Evolutionary conservation across 305 asterid species (phyloP), one percentile per base, ranked within the genome.

Genomic region (Solanum chacoense): DNA sequence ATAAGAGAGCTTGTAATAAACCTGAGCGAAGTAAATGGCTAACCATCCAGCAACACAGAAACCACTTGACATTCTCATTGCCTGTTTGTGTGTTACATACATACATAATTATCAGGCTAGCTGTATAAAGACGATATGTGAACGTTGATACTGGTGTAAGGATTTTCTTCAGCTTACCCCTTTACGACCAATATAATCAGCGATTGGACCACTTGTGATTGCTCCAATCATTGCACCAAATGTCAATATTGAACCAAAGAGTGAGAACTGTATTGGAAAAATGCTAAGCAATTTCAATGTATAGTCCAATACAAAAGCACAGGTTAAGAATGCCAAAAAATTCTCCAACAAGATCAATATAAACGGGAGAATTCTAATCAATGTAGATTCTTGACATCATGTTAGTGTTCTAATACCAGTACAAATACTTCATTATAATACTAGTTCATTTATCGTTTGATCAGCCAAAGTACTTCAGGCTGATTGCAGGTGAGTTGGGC

Each of bases 191-290:
- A 93, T 72, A 83, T 78, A 91, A 90, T 97, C 99, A 16, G 98
- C 98, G 4, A 96, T 94, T 88, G 93, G 95, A 59, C 99, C 98
- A 6, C 98, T 94, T 5, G 98, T 95, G 84, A 97, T 94, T 69
- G 99, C 99, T 11, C 99, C 99, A 79, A 97, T 94, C 99, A 97
- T 97, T 5, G 98, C 99, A 78, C 99, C 99, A 88, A 97, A 95
- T n/a, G 98, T 96, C 90, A 95, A 63, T 90, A 97, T 92, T 65
- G 99, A 96, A 88, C 99, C 99, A 90, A 97, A 96, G 89, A 96
- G 89, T 34, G 99, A 97, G 93, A 94, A 97, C 99, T 97, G 93
- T 93, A 92, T 42, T 71, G 34, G 18, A 3, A 78, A 74, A 42
- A 22, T 8, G 40, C 26, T 87, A 14, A 0, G 65, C 65, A 24